phyloP scores from a whole-genome alignment of 306 rosid genomes.

The Casuarina glauca region DNA sequence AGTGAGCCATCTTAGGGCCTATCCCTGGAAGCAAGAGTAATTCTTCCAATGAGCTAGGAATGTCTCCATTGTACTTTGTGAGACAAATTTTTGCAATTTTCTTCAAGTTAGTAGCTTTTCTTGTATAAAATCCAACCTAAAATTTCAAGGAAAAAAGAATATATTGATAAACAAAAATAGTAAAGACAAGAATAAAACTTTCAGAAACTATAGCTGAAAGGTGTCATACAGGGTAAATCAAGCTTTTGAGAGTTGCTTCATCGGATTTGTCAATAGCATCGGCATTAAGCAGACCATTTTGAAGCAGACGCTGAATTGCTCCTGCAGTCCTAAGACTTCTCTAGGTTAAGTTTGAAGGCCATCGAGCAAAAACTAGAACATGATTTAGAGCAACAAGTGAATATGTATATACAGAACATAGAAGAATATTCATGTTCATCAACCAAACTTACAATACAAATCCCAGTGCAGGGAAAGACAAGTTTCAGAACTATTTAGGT shows the following conservation, averaged over 20 bases:
- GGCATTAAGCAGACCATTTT: conserved; percentile 70
- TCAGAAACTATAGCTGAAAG: conserved; percentile 15
- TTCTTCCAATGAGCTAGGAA: conserved; percentile 77
- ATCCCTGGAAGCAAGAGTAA: conserved; percentile 89
- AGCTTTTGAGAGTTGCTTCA: conserved; percentile 68
- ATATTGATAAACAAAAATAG: background rate
- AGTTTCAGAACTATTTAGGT: background rate
- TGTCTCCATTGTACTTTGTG: conserved; percentile 75
- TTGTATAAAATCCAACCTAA: conserved; percentile 90
- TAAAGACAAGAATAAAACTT: conserved; percentile 12
- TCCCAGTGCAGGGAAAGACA: background rate
- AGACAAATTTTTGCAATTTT: conserved; percentile 85
- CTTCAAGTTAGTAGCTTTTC: conserved; percentile 82
- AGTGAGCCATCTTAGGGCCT: conserved; percentile 97
- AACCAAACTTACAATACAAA: background rate
- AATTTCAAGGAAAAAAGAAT: background rate
- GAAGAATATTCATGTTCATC: background rate
- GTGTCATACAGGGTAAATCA: conserved; percentile 76
- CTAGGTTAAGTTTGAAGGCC: conserved; percentile 29
- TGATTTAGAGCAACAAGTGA: conserved; percentile 8
- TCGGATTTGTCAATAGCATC: conserved; percentile 73
- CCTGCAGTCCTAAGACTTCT: conserved; percentile 53
- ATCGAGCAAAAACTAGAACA: conserved; percentile 23
- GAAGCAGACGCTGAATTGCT: conserved; percentile 74
- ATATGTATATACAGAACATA: conserved; percentile 13